These are phyloP conservation scores for Sambucus nigra DNA, from an alignment of 129 eudicot genomes.

Conservation along the genomic window DNA sequence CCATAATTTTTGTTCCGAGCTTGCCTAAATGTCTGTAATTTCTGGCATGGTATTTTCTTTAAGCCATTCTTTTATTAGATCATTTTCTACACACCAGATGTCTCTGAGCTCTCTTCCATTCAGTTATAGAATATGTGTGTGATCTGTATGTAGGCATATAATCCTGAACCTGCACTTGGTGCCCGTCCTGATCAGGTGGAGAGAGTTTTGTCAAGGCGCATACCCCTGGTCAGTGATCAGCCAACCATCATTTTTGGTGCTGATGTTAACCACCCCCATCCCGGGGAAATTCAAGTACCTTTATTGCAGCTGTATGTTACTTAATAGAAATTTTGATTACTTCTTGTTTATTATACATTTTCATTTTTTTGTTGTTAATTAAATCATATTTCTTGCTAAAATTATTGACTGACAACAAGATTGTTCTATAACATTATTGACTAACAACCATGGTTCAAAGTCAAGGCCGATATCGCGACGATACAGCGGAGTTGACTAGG, in stretches of 20 bases:
- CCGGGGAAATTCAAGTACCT: slow-evolving; percentile 97
- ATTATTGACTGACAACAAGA: slow-evolving; percentile 24
- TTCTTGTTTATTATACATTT: not conserved
- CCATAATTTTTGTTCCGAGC: slow-evolving; percentile 56
- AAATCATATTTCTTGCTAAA: not conserved
- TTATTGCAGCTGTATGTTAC: slow-evolving; percentile 80
- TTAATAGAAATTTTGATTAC: not conserved
- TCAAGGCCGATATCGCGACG: too few species aligned
- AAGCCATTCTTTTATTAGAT: not conserved
- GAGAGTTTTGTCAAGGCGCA: slow-evolving; percentile 63
- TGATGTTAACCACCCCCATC: slow-evolving; percentile 97
- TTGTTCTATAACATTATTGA: slow-evolving; percentile 94
- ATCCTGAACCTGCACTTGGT: slow-evolving; percentile 39
- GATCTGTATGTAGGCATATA: slow-evolving; percentile 39
- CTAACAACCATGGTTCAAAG: too few species aligned
- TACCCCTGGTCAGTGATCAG: slow-evolving; percentile 74
- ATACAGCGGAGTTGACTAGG: too few species aligned
- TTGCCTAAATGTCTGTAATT: slow-evolving; percentile 70
- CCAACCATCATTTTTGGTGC: slow-evolving; percentile 98
- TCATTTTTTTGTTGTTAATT: not conserved
- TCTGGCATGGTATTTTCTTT: slow-evolving; percentile 72
- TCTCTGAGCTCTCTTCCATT: not conserved
- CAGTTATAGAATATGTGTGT: not conserved
- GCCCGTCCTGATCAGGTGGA: slow-evolving; percentile 88
- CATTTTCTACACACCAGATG: not conserved